Conservation (phyloP, 495 filamentous ascomycete species). For the Poronia punctata region DNA sequence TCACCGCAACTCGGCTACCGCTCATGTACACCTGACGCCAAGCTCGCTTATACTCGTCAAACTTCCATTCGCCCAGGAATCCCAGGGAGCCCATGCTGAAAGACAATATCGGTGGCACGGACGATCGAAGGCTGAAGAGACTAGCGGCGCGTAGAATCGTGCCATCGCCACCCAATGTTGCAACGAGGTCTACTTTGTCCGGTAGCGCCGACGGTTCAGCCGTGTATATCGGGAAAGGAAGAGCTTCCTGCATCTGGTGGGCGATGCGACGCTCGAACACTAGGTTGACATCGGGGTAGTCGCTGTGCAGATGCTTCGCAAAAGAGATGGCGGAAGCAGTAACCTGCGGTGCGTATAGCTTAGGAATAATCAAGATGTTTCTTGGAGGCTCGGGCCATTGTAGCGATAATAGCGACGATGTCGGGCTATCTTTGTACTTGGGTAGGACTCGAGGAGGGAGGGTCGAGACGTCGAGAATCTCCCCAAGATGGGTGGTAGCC, state of each 20-base stretch:
- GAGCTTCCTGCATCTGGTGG: slow-evolving; percentile 58
- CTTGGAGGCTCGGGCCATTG: slow-evolving; percentile 85
- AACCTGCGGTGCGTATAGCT: slow-evolving; percentile 65
- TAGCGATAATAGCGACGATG: slow-evolving; percentile 64
- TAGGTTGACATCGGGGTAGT: slow-evolving; percentile 74
- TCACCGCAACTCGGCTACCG: slow-evolving; percentile 53
- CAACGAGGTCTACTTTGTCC: slow-evolving; percentile 72
- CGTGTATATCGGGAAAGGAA: slow-evolving; percentile 75
- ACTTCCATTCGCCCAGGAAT: slow-evolving; percentile 95
- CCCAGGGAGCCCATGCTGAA: slow-evolving; percentile 97
- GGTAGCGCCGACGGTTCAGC: slow-evolving; percentile 40
- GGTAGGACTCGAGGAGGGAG: slow-evolving; percentile 50
- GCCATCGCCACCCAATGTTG: slow-evolving; percentile 90
- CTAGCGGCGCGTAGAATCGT: slow-evolving; percentile 90
- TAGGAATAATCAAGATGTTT: slow-evolving; percentile 86
- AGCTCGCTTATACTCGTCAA: slow-evolving; percentile 79
- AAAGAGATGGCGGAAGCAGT: slow-evolving; percentile 70
- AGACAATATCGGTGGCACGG: slow-evolving; percentile 84
- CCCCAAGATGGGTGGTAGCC: slow-evolving; percentile 24
- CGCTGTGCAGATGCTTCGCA: slow-evolving; percentile 68
- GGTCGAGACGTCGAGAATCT: slow-evolving; percentile 43
- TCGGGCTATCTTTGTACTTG: slow-evolving; percentile 37
- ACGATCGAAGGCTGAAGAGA: slow-evolving; percentile 72
- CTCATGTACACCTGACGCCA: slow-evolving; percentile 93
- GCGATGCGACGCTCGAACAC: slow-evolving; percentile 78